Base-by-base conservation (phyloP, 495 filamentous ascomycete species). In the Xylaria longipes region DNA sequence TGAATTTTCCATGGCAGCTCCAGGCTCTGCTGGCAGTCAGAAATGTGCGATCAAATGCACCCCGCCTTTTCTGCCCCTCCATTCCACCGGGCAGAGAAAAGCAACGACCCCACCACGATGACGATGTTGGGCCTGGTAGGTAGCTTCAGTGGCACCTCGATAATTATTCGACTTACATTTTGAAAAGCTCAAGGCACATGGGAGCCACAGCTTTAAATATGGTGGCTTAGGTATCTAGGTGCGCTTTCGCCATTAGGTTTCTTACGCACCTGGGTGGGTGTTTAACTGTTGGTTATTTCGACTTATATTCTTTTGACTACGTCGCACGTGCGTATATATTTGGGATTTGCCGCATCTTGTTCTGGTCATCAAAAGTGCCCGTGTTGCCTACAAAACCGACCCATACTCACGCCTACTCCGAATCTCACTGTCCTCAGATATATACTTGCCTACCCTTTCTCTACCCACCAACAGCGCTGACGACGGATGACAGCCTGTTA, bases 61-160 rank as follows among this genome's bases (percentile, higher is more conserved):
- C 65, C 65, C 65, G 65, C 65, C 65, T 67, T 67, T 67, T 67
- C 35, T 67, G 57, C 57, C 57, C 57, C 57, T 60, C 57, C 31
- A 60, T 35, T 20, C n/a, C n/a, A n/a, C n/a, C n/a, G n/a, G n/a
- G n/a, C 15, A 27, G 29, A 33, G 11, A 39, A 35, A 33, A 27
- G 60, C 9, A 48, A n/a, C 62, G 31, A 56, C 65, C 65, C 65
- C 65, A 20, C 65, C 65, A 67, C 29, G n/a, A 66, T 35, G 64
- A 33, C 43, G 43, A 33, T 50, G 29, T n/a, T 66, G 27, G 57
- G 31, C 20, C 52, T 1, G 52, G 29, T 12, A 14, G 3, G 6
- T 31, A 56, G 52, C 57, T 60, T 37, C 31, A 3, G 54, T 37
- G 14, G 12, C 52, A 52, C 22, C 48, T 27, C 48, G 22, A 52